Percentiles rank a stretch among this genome's conserved stretches.
These are phyloP conservation scores for Dictyostelium purpureum DNA, from an alignment of 78 protist species.

Conservation along the genomic window DNA sequence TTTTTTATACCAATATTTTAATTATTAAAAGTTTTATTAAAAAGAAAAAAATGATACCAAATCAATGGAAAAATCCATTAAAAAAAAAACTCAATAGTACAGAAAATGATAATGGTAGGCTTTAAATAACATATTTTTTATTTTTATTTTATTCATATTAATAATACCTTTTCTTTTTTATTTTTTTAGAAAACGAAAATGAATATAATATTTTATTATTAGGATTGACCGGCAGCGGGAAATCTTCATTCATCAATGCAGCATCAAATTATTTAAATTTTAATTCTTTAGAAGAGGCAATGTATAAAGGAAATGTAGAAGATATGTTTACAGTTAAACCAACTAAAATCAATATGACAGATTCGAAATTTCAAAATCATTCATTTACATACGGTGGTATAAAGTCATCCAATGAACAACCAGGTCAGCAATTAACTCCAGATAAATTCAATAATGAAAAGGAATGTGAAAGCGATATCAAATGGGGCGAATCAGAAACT, in stretches of 20 bases:
- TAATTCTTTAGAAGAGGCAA: not conserved
- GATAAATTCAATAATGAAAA: not conserved
- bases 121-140: not conserved
- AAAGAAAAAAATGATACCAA: too few species aligned
- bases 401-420: too few species aligned
- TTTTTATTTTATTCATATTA: not conserved
- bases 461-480: not conserved
- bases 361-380: not conserved
- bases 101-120: too few species aligned
- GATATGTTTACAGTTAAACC: not conserved
- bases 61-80: too few species aligned
- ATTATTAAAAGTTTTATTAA: too few species aligned
- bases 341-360: not conserved
- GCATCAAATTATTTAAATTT: not conserved
- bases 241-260: not conserved
- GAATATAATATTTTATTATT: constrained; percentile 5
- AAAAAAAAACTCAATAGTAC: too few species aligned
- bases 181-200: not conserved
- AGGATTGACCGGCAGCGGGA: not conserved
- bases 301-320: not conserved
- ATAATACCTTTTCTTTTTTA: not conserved
- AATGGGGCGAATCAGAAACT: not conserved
- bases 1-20: too few species aligned
- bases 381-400: not conserved
- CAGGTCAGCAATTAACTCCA: too few species aligned